Percentiles rank a stretch among this genome's conserved stretches.
phyloP scores from a whole-genome alignment of 75 land plant genomes.

The Cryptomeria japonica region DNA sequence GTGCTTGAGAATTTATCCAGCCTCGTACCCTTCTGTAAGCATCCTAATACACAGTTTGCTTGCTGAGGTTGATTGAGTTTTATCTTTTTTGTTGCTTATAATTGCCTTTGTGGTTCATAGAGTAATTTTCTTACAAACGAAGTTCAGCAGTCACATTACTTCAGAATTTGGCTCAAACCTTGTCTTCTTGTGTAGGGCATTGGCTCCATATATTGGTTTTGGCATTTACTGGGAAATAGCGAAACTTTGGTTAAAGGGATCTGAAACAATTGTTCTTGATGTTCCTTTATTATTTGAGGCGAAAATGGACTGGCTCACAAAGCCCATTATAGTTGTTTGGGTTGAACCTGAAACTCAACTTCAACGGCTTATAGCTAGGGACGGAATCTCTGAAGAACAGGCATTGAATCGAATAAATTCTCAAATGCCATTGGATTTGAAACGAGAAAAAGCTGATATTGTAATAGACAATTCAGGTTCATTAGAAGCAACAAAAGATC shows the following conservation, averaged over 20 bases:
- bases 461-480: conserved; percentile 87
- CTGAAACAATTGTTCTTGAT: conserved; percentile 70
- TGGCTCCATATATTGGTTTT: conserved; percentile 73
- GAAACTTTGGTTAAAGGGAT: conserved; percentile 88
- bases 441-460: conserved; percentile 71
- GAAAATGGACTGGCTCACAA: conserved; percentile 74
- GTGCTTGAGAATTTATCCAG: not conserved
- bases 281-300: conserved; percentile 89
- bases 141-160: not conserved
- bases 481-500: conserved; percentile 61
- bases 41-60: not conserved
- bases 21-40: not conserved
- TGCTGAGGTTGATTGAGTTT: not conserved
- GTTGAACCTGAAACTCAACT: conserved; percentile 89
- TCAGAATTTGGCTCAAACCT: not conserved
- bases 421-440: conserved; percentile 72
- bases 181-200: conserved; percentile 45
- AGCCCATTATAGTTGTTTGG: conserved; percentile 88
- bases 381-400: conserved; percentile 69
- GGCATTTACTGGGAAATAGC: conserved; percentile 69
- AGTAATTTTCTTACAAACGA: not conserved
- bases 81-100: not conserved
- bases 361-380: conserved; percentile 70
- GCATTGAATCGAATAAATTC: conserved; percentile 74
- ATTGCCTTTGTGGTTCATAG: not conserved